Evolutionary conservation across 768 basidiomycete genomes (phyloP).

Genomic region (Cyclocybe aegerita): DNA sequence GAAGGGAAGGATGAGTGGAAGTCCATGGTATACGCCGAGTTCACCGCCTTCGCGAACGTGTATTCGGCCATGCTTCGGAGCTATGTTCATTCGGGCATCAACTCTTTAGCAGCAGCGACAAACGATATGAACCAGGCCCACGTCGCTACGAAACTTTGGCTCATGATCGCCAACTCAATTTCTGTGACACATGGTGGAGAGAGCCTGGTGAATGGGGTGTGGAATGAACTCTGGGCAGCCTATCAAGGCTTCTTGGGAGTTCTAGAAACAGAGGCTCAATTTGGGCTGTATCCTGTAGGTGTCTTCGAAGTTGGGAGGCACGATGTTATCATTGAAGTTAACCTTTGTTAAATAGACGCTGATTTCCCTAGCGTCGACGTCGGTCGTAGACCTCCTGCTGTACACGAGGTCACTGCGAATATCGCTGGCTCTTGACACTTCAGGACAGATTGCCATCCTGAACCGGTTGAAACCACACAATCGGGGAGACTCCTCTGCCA

Average conservation of each 20-base stretch:
- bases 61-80: constrained; percentile 47
- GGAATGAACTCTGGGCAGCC: constrained; percentile 79
- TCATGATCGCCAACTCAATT: constrained; percentile 51
- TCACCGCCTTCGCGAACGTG: constrained; percentile 46
- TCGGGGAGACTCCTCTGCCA: constrained; percentile 45
- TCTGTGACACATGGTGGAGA: constrained; percentile 28
- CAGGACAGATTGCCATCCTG: constrained; percentile 48
- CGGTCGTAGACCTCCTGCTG: constrained; percentile 63
- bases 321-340: background rate
- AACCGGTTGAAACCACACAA: constrained; percentile 47
- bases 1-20: constrained; percentile 35
- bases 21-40: constrained; percentile 45
- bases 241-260: constrained; percentile 54
- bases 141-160: constrained; percentile 69
- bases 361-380: constrained; percentile 53
- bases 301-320: background rate
- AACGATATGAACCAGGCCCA: constrained; percentile 69
- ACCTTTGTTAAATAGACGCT: constrained; percentile 40
- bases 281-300: constrained; percentile 40
- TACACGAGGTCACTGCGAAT: constrained; percentile 59
- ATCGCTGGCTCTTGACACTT: constrained; percentile 52
- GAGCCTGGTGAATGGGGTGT: constrained; percentile 42
- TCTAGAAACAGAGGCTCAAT: constrained; percentile 47
- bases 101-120: constrained; percentile 42
- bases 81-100: constrained; percentile 35